Percentiles rank a stretch among this genome's conserved stretches.
Evolutionary conservation across 2,329 filamentous ascomycete species (phyloP).

Genomic region (Aspergillus eucalypticola): DNA sequence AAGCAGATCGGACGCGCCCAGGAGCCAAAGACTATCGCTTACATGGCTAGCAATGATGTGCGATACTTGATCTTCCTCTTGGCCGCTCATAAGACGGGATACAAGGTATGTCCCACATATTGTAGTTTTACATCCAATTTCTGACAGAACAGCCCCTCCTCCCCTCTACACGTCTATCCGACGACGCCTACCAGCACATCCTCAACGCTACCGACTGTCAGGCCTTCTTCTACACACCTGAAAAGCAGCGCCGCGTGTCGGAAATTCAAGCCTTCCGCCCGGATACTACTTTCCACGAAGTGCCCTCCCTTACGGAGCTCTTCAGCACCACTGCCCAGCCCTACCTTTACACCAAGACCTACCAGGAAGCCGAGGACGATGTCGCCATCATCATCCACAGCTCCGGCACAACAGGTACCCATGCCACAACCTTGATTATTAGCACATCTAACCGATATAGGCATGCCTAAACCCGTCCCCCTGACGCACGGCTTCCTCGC

Average conservation of each 20-base stretch:
- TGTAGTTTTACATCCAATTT: not conserved
- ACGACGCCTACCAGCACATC: constrained; percentile 20
- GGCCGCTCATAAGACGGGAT: constrained; percentile 24
- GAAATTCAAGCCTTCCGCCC: constrained; percentile 18
- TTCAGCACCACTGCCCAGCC: not conserved
- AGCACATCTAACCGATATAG: not conserved
- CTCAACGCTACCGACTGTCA: constrained; percentile 18
- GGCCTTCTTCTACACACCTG: constrained; percentile 30
- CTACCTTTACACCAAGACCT: constrained; percentile 20
- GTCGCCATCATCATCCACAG: constrained; percentile 34
- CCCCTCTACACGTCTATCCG: constrained; percentile 23
- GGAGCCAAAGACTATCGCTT: constrained; percentile 20
- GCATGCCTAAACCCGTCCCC: constrained; percentile 23
- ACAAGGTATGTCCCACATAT: constrained; percentile 6
- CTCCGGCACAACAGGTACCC: constrained; percentile 35
- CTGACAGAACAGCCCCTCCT: constrained; percentile 14
- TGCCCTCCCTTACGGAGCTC: constrained; percentile 9
- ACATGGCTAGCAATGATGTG: constrained; percentile 26
- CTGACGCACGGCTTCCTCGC: constrained; percentile 24
- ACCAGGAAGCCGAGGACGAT: constrained; percentile 24
- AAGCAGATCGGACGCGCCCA: constrained; percentile 17
- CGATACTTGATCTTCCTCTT: constrained; percentile 22
- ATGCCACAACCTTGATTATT: too few species aligned
- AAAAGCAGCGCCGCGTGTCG: constrained; percentile 21
- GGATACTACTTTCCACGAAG: constrained; percentile 9